phyloP scores from a whole-genome alignment of 495 filamentous ascomycete genomes.

The Corynascus novoguineensis region DNA sequence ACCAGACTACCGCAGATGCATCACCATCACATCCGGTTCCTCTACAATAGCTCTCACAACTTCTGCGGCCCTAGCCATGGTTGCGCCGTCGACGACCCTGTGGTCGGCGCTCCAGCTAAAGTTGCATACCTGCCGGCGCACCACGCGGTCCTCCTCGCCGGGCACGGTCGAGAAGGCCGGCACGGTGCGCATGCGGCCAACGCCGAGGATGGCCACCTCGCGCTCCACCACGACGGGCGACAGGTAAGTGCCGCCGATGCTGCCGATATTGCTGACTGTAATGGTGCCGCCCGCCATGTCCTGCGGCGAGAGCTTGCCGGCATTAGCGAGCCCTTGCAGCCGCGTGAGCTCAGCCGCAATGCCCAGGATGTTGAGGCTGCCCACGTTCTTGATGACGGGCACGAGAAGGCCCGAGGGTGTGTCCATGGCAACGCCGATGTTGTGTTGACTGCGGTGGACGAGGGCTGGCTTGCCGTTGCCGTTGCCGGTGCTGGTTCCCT shows the following conservation, averaged over 20 bases:
- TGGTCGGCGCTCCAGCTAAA: constrained; percentile 99
- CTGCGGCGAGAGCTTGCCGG: constrained; percentile 65
- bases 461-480: constrained; percentile 55
- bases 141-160: constrained; percentile 47
- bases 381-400: constrained; percentile 88
- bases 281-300: constrained; percentile 87
- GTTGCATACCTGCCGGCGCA: constrained; percentile 64
- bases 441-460: constrained; percentile 74
- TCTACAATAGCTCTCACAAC: constrained; percentile 71
- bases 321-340: constrained; percentile 62
- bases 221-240: constrained; percentile 81
- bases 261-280: constrained; percentile 96
- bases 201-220: constrained; percentile 87
- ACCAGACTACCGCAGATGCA: constrained; percentile 51
- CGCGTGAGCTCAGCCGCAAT: constrained; percentile 73
- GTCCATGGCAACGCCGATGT: constrained; percentile 95
- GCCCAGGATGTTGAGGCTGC: constrained; percentile 61
- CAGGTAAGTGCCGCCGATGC: constrained; percentile 87
- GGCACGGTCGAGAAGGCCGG: constrained; percentile 57
- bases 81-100: constrained; percentile 88
- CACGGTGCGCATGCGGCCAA: constrained; percentile 70
- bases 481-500: constrained; percentile 24
- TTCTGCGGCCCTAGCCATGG: constrained; percentile 83
- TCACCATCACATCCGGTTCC: constrained; percentile 77
- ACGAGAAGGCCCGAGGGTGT: constrained; percentile 86